phyloP scores from a whole-genome alignment of 2,329 filamentous ascomycete species.

The Leptographium radiaticola region DNA sequence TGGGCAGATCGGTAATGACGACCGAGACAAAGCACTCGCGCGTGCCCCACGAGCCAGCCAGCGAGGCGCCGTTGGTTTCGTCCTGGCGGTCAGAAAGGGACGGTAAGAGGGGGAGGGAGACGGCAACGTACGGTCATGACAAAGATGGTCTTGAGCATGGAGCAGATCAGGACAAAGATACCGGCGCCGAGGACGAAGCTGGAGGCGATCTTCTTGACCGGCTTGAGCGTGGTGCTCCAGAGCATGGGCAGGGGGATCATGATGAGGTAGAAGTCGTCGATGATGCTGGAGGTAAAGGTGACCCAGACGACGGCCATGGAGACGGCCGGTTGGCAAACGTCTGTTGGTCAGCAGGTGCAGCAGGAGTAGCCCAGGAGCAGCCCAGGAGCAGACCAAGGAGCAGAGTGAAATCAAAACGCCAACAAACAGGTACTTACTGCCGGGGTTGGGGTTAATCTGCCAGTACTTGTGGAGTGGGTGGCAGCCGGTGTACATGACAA shows the following conservation, averaged over 20 bases:
- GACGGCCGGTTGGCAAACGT: conserved; percentile 31
- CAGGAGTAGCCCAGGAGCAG: no score
- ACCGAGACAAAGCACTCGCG: conserved; percentile 27
- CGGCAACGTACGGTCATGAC: conserved; percentile 15
- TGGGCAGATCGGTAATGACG: conserved; percentile 24
- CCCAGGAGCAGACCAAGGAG: no score
- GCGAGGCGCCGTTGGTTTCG: conserved; percentile 19
- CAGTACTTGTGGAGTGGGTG: conserved; percentile 9
- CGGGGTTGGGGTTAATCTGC: conserved; percentile 13
- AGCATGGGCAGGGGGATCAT: conserved; percentile 36
- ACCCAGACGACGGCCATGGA: conserved; percentile 23
- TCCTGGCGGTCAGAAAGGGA: conserved; percentile 11
- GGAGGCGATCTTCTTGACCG: conserved; percentile 21
- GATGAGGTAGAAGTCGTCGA: conserved; percentile 41
- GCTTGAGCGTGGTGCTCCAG: conserved; percentile 18
- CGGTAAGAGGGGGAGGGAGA: neutral
- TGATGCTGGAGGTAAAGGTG: conserved; percentile 33
- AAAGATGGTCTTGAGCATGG: conserved; percentile 21
- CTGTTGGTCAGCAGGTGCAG: conserved; percentile 25
- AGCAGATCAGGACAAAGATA: conserved; percentile 22
- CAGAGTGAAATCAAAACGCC: neutral
- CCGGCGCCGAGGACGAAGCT: conserved; percentile 21
- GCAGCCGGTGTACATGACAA: conserved; percentile 3
- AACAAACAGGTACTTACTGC: conserved; percentile 2
- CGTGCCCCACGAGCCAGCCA: conserved; percentile 21